These are phyloP conservation scores for Arbutus unedo DNA, from an alignment of 148 eudicot genomes.

Conservation along the genomic window DNA sequence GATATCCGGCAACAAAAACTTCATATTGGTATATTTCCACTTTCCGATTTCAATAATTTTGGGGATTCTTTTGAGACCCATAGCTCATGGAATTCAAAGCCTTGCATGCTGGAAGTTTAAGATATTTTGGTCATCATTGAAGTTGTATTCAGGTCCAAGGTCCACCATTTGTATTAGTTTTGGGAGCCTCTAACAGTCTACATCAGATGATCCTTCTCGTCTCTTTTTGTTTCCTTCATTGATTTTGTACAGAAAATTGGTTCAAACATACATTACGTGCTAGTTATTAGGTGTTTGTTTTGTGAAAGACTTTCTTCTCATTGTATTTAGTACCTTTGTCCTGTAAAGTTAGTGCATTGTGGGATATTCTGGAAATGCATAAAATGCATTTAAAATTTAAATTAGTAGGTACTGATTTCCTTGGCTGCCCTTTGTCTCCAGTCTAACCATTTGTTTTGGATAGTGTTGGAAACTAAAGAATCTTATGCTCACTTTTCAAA, in stretches of 20 bases:
- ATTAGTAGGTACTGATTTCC: too few species aligned
- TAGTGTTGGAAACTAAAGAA: not conserved
- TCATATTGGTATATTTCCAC: not conserved
- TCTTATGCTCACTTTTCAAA: not conserved
- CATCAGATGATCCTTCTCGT: not conserved
- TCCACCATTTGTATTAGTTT: too few species aligned
- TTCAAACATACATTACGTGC: not conserved
- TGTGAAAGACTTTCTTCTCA: not conserved
- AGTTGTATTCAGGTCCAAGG: not conserved
- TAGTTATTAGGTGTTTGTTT: not conserved
- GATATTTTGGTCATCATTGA: not conserved
- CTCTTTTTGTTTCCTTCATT: not conserved
- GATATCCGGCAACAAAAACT: not conserved
- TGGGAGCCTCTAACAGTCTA: not conserved
- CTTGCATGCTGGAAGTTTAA: not conserved
- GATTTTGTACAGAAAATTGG: not conserved
- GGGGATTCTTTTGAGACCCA: not conserved
- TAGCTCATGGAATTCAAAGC: not conserved
- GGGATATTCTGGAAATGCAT: not conserved
- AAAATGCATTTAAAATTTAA: too few species aligned
- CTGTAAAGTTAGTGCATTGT: not conserved
- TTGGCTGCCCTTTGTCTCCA: not conserved
- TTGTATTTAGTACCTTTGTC: not conserved
- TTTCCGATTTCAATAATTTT: not conserved
- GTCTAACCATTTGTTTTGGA: not conserved